Conservation (phyloP, 257 asterid species). For the Plantago major region DNA sequence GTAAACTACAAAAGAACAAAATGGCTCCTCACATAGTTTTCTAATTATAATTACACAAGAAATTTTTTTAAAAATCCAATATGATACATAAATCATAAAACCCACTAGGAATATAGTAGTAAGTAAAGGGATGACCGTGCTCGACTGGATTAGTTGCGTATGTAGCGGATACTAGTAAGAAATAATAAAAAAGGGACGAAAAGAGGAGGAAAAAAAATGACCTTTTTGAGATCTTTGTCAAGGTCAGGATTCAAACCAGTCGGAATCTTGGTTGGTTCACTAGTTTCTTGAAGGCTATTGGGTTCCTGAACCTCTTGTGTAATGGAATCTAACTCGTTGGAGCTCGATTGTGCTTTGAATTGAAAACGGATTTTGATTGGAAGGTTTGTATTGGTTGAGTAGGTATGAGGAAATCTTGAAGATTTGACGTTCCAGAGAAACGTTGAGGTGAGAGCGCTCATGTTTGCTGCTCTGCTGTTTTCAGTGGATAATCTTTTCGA, state of each 20-base stretch:
- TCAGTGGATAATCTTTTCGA: slow-evolving; percentile 27
- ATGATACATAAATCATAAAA: no score
- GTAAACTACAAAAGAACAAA: no score
- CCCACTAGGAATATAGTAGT: no score
- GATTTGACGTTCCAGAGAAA: slow-evolving; percentile 28
- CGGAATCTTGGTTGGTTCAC: slow-evolving; percentile 26
- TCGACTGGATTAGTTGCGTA: no score
- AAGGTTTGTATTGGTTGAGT: slow-evolving; percentile 18
- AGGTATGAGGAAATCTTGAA: slow-evolving; percentile 12
- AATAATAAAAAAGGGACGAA: neutral
- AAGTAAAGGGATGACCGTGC: neutral
- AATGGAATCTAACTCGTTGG: slow-evolving; percentile 46
- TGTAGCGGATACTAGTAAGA: no score
- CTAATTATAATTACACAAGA: no score
- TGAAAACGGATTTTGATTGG: slow-evolving; percentile 16
- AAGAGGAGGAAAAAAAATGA: neutral
- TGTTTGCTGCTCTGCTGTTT: slow-evolving; percentile 16
- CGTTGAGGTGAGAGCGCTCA: slow-evolving; percentile 37
- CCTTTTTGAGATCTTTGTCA: slow-evolving; percentile 84
- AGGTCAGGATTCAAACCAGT: slow-evolving; percentile 22
- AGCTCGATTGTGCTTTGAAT: slow-evolving; percentile 40
- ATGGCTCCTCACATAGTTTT: neutral
- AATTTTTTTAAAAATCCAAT: no score
- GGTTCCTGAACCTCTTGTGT: slow-evolving; percentile 29
- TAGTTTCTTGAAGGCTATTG: slow-evolving; percentile 23